Base-by-base conservation (phyloP, 2,329 filamentous ascomycete species). In the Amylocarpus encephaloides region DNA sequence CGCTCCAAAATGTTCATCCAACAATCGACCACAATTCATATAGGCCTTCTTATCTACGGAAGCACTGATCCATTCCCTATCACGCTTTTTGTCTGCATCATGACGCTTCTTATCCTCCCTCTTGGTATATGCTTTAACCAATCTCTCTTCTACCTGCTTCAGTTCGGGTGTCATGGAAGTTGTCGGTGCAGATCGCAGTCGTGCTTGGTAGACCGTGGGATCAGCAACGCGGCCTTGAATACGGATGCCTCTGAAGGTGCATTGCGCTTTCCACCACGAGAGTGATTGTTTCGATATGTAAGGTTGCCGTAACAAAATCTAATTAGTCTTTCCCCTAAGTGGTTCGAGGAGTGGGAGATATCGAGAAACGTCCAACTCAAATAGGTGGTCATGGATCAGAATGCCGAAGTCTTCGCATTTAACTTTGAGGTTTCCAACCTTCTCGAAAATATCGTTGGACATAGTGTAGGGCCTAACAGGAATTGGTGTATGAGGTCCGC, bases 151-250 rank as follows among this genome's bases (percentile, higher is more conserved):
- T 44, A 77, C 75, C 5, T 74, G 68, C 2, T 83, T 69, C 9
- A 77, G 62, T 41, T 85, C 79, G 49, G 90, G 71, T 13, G 80
- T 77, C 65, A 90, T 85, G 32, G 86, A 81, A 38, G 88, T 81
- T 65, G 89, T 89, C 59, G 36, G 16, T 7, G 9, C 16, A 15
- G 9, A 10, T 68, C 59, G 84, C 80, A 35, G 82, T 83, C 3
- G 40, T 5, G 29, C 43, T 33, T 53, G 53, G 30, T 46, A 13
- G 18, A 51, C 42, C 26, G 18, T 33, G n/a, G n/a, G n/a, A n/a
- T n/a, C n/a, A 5, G 48, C 43, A 1, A 34, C 45, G 18, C 48
- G 44, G 13, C 45, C 46, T 7, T 33, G 16, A 7, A 40, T 40
- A 34, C n/a, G 9, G 16, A 53, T 19, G 6, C 48, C 48, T 1